These are phyloP conservation scores for Themeda triandra DNA, from an alignment of 176 grass and related monocot genomes.

Conservation along the genomic window DNA sequence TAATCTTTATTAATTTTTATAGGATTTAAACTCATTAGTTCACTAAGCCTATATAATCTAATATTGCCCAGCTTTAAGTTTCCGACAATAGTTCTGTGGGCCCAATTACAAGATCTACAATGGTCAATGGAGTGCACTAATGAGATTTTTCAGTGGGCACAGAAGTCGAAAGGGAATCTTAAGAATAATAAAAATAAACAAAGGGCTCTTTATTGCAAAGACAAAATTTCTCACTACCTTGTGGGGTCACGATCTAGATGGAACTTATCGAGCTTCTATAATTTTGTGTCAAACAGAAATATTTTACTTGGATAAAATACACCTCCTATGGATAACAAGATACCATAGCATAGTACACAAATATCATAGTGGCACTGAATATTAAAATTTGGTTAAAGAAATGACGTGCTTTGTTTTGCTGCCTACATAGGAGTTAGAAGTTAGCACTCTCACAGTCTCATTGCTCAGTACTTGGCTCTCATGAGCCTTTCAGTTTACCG, in stretches of 20 bases:
- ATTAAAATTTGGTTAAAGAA: not conserved
- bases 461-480: not conserved
- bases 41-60: conserved; percentile 13
- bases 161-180: not conserved
- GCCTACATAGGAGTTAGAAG: not conserved
- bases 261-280: not conserved
- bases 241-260: not conserved
- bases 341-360: not conserved
- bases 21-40: not conserved
- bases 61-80: not conserved
- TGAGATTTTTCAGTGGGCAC: not conserved
- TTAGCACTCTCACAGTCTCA: not conserved
- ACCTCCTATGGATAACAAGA: not conserved
- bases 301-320: not conserved
- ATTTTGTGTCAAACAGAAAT: not conserved
- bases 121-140: not conserved
- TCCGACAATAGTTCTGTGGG: not conserved
- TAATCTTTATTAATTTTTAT: not conserved
- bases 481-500: not conserved
- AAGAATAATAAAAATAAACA: not conserved
- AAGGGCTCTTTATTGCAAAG: not conserved
- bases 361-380: not conserved
- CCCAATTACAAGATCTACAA: not conserved
- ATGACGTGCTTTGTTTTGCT: not conserved
- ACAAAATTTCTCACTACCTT: not conserved